phyloP scores from a whole-genome alignment of 2,329 filamentous ascomycete genomes.

The Leptographium lundbergii region DNA sequence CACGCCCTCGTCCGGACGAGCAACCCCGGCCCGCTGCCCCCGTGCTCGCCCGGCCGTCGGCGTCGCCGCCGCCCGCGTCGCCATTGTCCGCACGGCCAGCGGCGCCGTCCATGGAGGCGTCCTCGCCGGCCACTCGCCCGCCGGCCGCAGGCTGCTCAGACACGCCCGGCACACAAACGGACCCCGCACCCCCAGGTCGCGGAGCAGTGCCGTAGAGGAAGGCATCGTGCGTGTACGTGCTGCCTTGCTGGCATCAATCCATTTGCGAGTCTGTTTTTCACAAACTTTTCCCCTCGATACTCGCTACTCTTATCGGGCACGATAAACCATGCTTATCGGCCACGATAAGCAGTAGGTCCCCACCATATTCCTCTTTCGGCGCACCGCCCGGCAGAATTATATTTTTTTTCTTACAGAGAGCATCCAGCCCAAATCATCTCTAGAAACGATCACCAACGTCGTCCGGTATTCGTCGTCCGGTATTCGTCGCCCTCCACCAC shows the following conservation, averaged over 20 bases:
- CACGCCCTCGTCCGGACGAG: conserved; percentile 9
- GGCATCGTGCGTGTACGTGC: conserved; percentile 3
- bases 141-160: conserved; percentile 9
- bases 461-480: no score
- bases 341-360: background rate
- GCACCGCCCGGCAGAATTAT: conserved; percentile 1
- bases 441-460: no score
- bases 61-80: no score
- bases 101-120: background rate
- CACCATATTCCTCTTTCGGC: background rate
- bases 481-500: no score
- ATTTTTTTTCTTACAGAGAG: background rate
- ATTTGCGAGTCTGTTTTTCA: no score
- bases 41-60: background rate
- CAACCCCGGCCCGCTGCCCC: background rate
- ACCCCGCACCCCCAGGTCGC: conserved; percentile 8
- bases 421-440: no score
- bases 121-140: background rate
- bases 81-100: background rate
- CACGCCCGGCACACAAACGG: conserved; percentile 14
- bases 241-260: no score
- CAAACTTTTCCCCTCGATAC: background rate
- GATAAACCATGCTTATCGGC: background rate
- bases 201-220: conserved; percentile 5
- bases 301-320: background rate